Conservation (phyloP, 257 asterid species). For the Gardenia jasminoides region DNA sequence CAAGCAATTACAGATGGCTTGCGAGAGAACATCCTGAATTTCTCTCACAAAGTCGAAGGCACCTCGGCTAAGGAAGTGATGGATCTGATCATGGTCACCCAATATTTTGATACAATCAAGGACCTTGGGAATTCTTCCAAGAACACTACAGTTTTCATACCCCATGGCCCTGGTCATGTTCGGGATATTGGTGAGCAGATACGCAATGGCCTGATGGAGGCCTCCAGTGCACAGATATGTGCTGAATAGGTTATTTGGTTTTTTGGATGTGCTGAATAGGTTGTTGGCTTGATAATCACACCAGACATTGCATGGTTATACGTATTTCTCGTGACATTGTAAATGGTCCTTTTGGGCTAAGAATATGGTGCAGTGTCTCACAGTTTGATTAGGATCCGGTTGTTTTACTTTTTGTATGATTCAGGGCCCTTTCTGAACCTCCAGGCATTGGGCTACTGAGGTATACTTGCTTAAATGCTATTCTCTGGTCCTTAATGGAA, state of each 20-base stretch:
- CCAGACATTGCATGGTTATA: not conserved
- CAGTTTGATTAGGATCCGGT: not conserved
- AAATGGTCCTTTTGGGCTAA: not conserved
- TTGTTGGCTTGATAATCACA: not conserved
- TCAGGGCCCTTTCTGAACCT: not conserved
- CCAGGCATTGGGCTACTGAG: not conserved
- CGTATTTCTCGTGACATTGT: not conserved
- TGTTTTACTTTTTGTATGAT: not conserved
- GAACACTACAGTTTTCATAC: slow-evolving; percentile 87
- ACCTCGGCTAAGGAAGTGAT: slow-evolving; percentile 92
- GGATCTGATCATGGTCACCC: slow-evolving; percentile 98
- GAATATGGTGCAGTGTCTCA: not conserved
- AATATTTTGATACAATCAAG: slow-evolving; percentile 91
- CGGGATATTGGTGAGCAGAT: slow-evolving; percentile 91
- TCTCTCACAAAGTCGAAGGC: slow-evolving; percentile 82
- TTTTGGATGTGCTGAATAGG: not conserved
- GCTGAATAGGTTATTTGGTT: slow-evolving; percentile 8
- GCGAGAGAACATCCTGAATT: slow-evolving; percentile 85
- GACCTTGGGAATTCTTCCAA: slow-evolving; percentile 87
- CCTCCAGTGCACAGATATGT: slow-evolving; percentile 47
- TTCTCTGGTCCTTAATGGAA: not conserved
- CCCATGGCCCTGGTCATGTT: slow-evolving; percentile 97
- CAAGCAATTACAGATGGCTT: slow-evolving; percentile 98
- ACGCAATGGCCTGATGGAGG: slow-evolving; percentile 94
- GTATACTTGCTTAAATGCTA: not conserved